Percentiles rank a stretch among this genome's conserved stretches.
phyloP scores from a whole-genome alignment of 73 alveolate genomes.

The Uronychia setigera region DNA sequence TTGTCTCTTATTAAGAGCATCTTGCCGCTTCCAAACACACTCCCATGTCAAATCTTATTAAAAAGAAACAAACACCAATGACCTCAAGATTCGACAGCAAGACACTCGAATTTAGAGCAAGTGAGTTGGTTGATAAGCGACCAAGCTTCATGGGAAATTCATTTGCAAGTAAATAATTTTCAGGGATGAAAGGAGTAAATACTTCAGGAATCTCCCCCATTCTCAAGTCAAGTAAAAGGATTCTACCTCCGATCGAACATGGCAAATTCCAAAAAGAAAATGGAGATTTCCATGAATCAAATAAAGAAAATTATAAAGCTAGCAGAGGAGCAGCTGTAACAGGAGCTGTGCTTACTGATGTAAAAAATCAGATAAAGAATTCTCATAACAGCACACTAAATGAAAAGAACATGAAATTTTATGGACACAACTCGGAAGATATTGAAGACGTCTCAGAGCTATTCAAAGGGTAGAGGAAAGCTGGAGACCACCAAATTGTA shows the following conservation, averaged over 20 bases:
- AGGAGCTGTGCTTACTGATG: too few species aligned
- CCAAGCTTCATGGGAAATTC: neutral
- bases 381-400: neutral
- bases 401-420: neutral
- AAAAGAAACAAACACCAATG: neutral
- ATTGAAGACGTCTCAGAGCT: neutral
- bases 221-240: neutral
- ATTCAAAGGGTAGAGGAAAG: neutral
- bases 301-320: neutral
- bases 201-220: neutral
- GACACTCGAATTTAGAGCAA: neutral
- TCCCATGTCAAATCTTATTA: neutral
- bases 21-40: too few species aligned
- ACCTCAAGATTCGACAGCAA: neutral
- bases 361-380: too few species aligned
- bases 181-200: neutral
- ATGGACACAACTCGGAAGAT: neutral
- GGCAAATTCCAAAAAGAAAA: neutral
- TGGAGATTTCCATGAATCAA: neutral
- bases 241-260: neutral
- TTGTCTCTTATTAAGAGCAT: too few species aligned
- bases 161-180: neutral
- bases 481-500: neutral
- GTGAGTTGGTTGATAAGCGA: neutral
- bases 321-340: neutral